A percentile compares a stretch with the other conserved stretches of the same genome.
phyloP scores from a whole-genome alignment of 495 filamentous ascomycete genomes.

The Coniosporium apollinis region DNA sequence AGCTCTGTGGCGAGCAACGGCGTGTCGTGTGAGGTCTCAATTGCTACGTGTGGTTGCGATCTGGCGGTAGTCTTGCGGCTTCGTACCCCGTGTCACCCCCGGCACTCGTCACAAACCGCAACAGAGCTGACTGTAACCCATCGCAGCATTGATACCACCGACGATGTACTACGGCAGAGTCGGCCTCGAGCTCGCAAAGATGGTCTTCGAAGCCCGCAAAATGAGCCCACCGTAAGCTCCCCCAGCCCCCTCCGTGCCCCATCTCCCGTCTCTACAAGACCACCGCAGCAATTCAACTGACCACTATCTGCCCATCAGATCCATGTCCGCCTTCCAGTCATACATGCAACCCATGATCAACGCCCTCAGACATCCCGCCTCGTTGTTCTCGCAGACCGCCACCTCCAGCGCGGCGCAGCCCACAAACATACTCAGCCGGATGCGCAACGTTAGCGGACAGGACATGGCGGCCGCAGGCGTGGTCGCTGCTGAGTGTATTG shows the following conservation, averaged over 20 bases:
- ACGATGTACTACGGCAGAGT: slow-evolving; percentile 84
- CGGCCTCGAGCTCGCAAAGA: slow-evolving; percentile 65
- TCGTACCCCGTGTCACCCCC: too few species aligned
- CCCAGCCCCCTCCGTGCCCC: neutral
- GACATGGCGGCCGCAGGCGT: slow-evolving; percentile 58
- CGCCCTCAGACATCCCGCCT: slow-evolving; percentile 46
- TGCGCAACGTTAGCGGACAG: slow-evolving; percentile 51
- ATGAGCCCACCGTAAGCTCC: slow-evolving; percentile 81
- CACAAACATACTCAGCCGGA: slow-evolving; percentile 37
- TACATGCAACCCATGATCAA: slow-evolving; percentile 66
- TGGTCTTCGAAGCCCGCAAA: slow-evolving; percentile 75
- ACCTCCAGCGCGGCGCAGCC: slow-evolving; percentile 29
- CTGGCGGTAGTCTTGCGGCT: too few species aligned
- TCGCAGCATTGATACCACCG: slow-evolving; percentile 63
- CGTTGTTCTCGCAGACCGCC: slow-evolving; percentile 26
- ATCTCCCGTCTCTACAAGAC: slow-evolving; percentile 1
- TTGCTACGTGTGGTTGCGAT: too few species aligned
- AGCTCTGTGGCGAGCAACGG: too few species aligned
- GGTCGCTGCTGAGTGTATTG: slow-evolving; percentile 67
- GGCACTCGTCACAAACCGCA: too few species aligned
- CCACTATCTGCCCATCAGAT: slow-evolving; percentile 33
- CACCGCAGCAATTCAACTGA: slow-evolving; percentile 7
- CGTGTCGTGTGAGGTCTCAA: too few species aligned
- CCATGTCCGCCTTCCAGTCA: slow-evolving; percentile 62
- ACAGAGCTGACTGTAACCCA: slow-evolving; percentile 13